Conservation (phyloP, 306 rosid genomes). For the Quercus dentata region DNA sequence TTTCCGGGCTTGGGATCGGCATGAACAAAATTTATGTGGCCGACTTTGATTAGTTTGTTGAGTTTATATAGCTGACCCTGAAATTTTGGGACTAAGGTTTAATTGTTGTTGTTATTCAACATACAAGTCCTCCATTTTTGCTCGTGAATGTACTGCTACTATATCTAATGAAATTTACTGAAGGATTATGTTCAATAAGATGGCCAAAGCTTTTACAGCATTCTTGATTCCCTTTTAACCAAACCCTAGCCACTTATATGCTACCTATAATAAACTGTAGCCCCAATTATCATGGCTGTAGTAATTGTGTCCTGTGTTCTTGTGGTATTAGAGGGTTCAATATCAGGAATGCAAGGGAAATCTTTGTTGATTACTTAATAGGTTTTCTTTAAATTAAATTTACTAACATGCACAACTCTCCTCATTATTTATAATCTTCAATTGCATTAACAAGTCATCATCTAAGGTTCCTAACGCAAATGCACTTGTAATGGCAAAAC, state of each 20-base stretch:
- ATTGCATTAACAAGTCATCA: neutral
- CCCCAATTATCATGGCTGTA: neutral
- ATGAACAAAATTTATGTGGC: too few relatives aligned
- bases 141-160: too few relatives aligned
- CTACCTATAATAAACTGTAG: neutral
- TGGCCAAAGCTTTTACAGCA: neutral
- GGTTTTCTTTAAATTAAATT: neutral
- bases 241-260: neutral
- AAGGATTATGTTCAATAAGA: neutral
- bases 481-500: neutral
- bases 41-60: too few relatives aligned
- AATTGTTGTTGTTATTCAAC: too few relatives aligned
- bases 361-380: neutral
- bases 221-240: neutral
- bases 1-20: too few relatives aligned
- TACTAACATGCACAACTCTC: neutral
- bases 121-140: too few relatives aligned
- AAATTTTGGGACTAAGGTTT: too few relatives aligned
- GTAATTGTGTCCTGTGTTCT: neutral
- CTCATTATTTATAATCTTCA: neutral
- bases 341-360: neutral
- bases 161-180: too few relatives aligned
- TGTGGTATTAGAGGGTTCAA: neutral
- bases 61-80: too few relatives aligned
- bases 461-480: neutral